Evolutionary conservation across 176 grass and related monocot genomes (phyloP), one percentile per base, ranked within the genome.

Genomic region (Echinochloa phyllopogon): DNA sequence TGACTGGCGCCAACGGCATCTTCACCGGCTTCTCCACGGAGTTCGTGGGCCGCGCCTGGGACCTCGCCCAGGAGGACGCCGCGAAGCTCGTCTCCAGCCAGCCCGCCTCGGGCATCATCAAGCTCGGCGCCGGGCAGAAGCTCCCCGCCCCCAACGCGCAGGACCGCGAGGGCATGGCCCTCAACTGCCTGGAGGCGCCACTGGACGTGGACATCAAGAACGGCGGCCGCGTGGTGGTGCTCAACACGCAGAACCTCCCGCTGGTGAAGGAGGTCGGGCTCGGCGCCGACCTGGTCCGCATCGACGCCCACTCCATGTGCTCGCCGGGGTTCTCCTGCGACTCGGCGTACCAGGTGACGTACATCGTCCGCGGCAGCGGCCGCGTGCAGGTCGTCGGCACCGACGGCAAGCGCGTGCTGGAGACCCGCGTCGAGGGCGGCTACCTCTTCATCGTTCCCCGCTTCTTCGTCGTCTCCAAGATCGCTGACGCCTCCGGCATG

Each of bases 281-380:
- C 0, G 95, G 95, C 8, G 95, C 95, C 0, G 95, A 98, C 52
- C 88, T 98, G 0, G 95, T 98, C 7, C 88, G 95, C 62, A 87
- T 98, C 2, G 59, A 91, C 3, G 95, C 82, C 8, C 91, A 93
- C 58, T 90, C 93, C 57, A 98, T 98, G 95, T 98, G 93, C 89
- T 98, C 93, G 1, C 95, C 95, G 0, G 95, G 95, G 2, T 98
- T 95, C 87, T 98, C 95, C 0, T 95, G 95, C 6, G 95, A 98
- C 69, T 98, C 95, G 0, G 95, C 95, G 0, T 98, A 90, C 78
- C 93, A 98, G 85, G 95, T 98, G 1, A 98, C 93, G 1, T 98
- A 98, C 37, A 73, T 98, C 2, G 83, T 98, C 3, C 84, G 91
- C 24, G 95, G 95, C 13, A 98, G 93, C 4, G 95, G 91, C 0